phyloP scores from a whole-genome alignment of 2,329 filamentous ascomycete species.

The Plectosphaerella plurivora region DNA sequence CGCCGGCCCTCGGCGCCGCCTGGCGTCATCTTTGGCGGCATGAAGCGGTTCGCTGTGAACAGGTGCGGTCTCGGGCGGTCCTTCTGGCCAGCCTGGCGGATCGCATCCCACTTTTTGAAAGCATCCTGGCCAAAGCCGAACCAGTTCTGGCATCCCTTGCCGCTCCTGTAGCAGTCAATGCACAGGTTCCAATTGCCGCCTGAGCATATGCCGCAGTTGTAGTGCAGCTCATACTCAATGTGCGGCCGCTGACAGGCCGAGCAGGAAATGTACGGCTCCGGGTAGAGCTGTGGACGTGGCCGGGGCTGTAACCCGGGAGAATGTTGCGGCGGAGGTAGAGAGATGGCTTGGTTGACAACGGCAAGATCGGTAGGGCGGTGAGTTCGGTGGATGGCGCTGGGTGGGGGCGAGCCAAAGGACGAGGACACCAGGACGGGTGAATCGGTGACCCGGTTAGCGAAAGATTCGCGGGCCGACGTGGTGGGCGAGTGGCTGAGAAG shows the following conservation, averaged over 20 bases:
- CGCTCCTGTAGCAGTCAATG: conserved; percentile 70
- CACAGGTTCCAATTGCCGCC: conserved; percentile 76
- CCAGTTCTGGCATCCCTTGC: conserved; percentile 80
- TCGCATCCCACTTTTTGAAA: conserved; percentile 60
- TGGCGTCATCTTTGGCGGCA: conserved; percentile 41
- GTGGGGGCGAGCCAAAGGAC: conserved; percentile 12
- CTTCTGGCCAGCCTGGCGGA: conserved; percentile 31
- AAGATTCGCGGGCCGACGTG: conserved; percentile 20
- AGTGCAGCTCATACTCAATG: conserved; percentile 84
- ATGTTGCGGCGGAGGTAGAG: conserved; percentile 25
- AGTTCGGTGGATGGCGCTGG: conserved; percentile 13
- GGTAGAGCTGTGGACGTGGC: conserved; percentile 46
- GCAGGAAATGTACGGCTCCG: conserved; percentile 72
- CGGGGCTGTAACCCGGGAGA: conserved; percentile 30
- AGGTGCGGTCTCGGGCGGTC: conserved; percentile 49
- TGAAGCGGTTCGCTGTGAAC: conserved; percentile 53
- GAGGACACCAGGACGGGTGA: conserved; percentile 7
- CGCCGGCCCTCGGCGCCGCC: conserved; percentile 51
- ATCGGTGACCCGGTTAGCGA: conserved; percentile 27
- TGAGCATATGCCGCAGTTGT: conserved; percentile 70
- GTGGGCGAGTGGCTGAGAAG: conserved; percentile 14
- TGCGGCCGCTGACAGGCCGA: conserved; percentile 63
- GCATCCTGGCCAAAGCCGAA: conserved; percentile 79
- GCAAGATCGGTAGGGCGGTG: conserved; percentile 35
- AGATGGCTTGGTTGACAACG: conserved; percentile 26